Evolutionary conservation across 2,329 filamentous ascomycete genomes (phyloP), one percentile per base, ranked within the genome.

Genomic region (Pseudogymnoascus sp.): DNA sequence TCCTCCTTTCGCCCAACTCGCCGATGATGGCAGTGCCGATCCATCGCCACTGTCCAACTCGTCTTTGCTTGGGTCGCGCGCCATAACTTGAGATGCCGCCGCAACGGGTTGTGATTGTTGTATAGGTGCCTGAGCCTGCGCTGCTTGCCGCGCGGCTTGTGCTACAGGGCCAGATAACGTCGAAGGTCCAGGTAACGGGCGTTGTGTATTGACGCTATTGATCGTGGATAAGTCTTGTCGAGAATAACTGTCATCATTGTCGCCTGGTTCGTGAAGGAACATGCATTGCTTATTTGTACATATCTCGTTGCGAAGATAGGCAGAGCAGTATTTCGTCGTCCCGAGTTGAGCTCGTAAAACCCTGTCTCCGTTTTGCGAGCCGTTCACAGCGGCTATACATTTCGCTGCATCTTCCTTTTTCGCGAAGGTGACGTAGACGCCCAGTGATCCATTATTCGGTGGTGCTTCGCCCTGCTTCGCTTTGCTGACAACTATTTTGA

Each of bases 401-500:
- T 84, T 86, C 41, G 88, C 88, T 14, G 94, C 94, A 75, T 97
- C 94, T 67, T 91, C 86, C 73, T 96, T 96, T 66, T 85, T 88
- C 68, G 94, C 89, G 73, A 97, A 99, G 0, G 94, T 99, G n/a
- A 99, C 94, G 72, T 99, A 99, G 60, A 99, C 93, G 55, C 94
- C 94, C 4, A 99, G 88, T 0, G 92, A 95, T 69, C 94, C 90
- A 67, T 91, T 90, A 62, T 81, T 80, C 62, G 83, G 79, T 35
- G 81, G 79, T 52, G 81, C 80, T 66, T 93, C 82, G 30, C 84
- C 84, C 70, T 87, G 84, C 33, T 84, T 82, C 64, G 82, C 91
- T 75, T 96, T 96, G 80, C 92, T 97, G 67, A 99, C 96, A 62
- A 96, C 96, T 62, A 99, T 97, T 76, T 99, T 99, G 72, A 96